Evolutionary conservation across 2,329 filamentous ascomycete species (phyloP), one percentile per base, ranked within the genome.

Genomic region (Elsinoe fawcettii): DNA sequence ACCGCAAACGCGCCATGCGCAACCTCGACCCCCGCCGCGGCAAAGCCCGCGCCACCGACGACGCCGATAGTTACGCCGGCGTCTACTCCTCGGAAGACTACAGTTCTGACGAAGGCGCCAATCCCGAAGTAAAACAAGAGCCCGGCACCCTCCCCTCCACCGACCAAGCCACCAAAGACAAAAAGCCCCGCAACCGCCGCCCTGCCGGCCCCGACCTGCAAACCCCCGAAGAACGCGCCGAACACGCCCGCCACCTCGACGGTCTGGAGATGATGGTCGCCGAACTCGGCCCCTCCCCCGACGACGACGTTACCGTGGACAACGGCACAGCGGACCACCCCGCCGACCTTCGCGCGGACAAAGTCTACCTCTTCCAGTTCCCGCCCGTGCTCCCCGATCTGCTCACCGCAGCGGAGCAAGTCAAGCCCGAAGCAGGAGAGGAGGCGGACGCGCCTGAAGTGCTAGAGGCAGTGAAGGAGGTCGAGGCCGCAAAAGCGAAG

Each of bases 361-460:
- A 79, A 58, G 74, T 83, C 55, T 85, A 85, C 66, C 73, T 85
- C 54, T 80, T 85, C 67, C 83, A 85, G 67, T 79, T 85, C 63
- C 83, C 83, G 11, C 81, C 83, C 0, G 74, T 83, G 58, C 78
- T 84, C 3, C 83, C 83, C 4, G 78, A 79, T 59, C 75, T 85
- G 22, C 63, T 73, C 34, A 65, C 75, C 8, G 70, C 75, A 1
- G 65, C 64, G 23, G 67, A 71, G 41, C 56, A 62, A 1, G 57
- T 66, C 4, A 64, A 63, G 55, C 49, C 51, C 2, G 63, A 65
- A 18, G 60, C 60, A 0, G 57, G 55, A n/a, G 60, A 51, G 1
- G 51, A 27, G 16, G 39, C 30, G 23, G 39, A 39, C 53, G 44
- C 43, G 2, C 54, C 54, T 11, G 59, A 56, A n/a, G 51, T 58